Evolutionary conservation across 257 asterid species (phyloP).

Genomic region (Solanum gandarillasii): DNA sequence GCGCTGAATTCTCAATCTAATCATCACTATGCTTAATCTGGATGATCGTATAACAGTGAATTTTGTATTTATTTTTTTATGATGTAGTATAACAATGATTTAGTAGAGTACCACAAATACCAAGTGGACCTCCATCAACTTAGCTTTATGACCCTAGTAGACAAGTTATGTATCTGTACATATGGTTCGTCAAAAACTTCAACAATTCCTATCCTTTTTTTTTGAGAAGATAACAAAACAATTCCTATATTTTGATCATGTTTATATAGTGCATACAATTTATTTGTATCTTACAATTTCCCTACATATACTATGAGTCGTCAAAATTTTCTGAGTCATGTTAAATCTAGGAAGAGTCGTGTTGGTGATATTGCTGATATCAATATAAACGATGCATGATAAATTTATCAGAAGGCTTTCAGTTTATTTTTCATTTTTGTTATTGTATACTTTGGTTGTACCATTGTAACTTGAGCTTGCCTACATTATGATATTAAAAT

Average conservation of each 20-base stretch:
- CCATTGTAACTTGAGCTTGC: background rate
- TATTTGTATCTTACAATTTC: background rate
- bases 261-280: background rate
- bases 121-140: background rate
- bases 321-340: background rate
- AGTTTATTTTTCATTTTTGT: background rate
- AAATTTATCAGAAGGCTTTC: background rate
- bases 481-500: background rate
- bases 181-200: background rate
- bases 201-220: background rate
- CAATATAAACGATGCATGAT: background rate
- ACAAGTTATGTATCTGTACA: background rate
- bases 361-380: background rate
- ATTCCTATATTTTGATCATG: background rate
- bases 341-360: background rate
- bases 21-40: background rate
- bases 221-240: background rate
- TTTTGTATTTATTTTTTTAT: background rate
- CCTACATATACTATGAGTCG: background rate
- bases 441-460: background rate
- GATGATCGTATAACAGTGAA: background rate
- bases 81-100: background rate
- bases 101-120: background rate
- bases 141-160: background rate
- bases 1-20: background rate